A percentile compares a stretch with the other conserved stretches of the same genome.
phyloP scores from a whole-genome alignment of 768 basidiomycete genomes.

The Lepiota subincarnata region DNA sequence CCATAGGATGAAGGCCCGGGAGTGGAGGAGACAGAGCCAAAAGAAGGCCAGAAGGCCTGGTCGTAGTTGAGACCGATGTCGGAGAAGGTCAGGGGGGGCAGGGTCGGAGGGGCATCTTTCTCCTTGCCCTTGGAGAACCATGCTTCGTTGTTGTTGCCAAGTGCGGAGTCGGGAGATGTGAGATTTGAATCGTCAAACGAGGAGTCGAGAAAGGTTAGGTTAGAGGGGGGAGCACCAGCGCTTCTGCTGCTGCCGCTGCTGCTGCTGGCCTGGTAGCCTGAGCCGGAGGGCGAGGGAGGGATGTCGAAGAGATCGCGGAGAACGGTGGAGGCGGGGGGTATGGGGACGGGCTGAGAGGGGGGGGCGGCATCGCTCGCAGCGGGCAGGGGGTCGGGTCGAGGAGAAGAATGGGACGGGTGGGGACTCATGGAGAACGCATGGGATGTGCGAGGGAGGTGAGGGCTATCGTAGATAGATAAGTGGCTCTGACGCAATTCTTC shows the following conservation, averaged over 20 bases:
- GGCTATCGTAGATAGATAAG: conserved; percentile 4
- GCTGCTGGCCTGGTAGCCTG: conserved; percentile 17
- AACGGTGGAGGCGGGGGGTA: conserved; percentile 30
- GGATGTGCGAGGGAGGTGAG: not conserved
- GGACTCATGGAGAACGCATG: conserved; percentile 1
- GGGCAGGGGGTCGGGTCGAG: conserved; percentile 5
- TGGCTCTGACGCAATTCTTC: conserved; percentile 8
- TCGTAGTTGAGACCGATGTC: conserved; percentile 46
- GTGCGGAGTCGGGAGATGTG: conserved; percentile 18
- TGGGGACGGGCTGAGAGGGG: conserved; percentile 49
- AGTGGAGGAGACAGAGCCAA: conserved; percentile 26
- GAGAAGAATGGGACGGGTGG: no score
- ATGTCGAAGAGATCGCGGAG: conserved; percentile 39
- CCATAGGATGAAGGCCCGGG: conserved; percentile 34
- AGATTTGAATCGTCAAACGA: conserved; percentile 17
- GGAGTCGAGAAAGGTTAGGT: conserved; percentile 21
- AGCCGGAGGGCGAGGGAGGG: conserved; percentile 17
- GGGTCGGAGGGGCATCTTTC: conserved; percentile 56
- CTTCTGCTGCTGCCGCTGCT: not conserved
- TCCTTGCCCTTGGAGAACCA: conserved; percentile 48
- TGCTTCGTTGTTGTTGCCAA: conserved; percentile 14
- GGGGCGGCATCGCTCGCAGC: conserved; percentile 56
- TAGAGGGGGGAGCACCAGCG: conserved; percentile 9
- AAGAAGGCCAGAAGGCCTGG: conserved; percentile 34
- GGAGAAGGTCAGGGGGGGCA: conserved; percentile 64